These are phyloP conservation scores for Naumovozyma castellii DNA, from an alignment of 805 yeast genomes.

Conservation along the genomic window DNA sequence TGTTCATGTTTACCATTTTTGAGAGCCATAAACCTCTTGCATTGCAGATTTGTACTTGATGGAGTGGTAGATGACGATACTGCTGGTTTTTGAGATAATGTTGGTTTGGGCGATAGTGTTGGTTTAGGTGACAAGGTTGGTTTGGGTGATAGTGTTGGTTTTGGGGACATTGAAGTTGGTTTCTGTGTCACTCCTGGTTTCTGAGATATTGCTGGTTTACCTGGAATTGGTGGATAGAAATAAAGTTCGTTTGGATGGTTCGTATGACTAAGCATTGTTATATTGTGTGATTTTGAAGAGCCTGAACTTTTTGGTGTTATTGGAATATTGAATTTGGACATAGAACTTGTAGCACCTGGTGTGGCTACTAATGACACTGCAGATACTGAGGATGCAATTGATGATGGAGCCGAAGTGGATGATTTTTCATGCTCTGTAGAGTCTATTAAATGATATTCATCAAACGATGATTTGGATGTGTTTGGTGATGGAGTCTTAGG, in stretches of 20 bases:
- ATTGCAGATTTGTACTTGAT: not conserved
- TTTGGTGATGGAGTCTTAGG: slow-evolving; percentile 1
- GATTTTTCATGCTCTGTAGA: not conserved
- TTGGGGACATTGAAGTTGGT: too few species aligned
- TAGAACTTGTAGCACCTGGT: slow-evolving; percentile 4
- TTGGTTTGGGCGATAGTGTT: not conserved
- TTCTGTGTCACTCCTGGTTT: too few species aligned
- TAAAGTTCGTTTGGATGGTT: slow-evolving; percentile 1
- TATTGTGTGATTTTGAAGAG: slow-evolving; percentile 4
- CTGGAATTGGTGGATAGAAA: too few species aligned
- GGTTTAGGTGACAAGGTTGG: not conserved
- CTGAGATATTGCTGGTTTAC: too few species aligned
- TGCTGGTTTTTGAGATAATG: slow-evolving; percentile 1
- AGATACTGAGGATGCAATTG: not conserved
- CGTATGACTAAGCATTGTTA: not conserved
- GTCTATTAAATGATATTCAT: not conserved
- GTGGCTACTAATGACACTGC: too few species aligned
- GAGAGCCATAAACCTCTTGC: slow-evolving; percentile 39
- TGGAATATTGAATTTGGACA: too few species aligned
- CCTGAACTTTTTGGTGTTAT: too few species aligned
- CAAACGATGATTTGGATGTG: slow-evolving; percentile 1
- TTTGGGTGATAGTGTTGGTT: too few species aligned
- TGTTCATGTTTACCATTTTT: slow-evolving; percentile 79
- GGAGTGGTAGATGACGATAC: not conserved
- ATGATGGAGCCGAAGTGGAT: not conserved